Conservation (phyloP, 106 monocot genomes). For the Platanthera guangdongensis region DNA sequence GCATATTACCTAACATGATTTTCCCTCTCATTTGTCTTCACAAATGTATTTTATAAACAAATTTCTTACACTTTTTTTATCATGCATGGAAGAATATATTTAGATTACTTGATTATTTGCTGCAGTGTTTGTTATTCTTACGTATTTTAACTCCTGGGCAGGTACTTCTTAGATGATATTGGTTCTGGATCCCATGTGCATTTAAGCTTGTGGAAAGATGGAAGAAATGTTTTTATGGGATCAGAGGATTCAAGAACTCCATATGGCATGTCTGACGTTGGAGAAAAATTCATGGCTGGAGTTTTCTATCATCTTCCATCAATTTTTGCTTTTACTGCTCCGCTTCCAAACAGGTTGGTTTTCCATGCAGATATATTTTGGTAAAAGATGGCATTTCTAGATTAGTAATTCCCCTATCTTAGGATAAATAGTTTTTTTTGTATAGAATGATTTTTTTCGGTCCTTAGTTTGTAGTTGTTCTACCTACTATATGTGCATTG, state of each 20-base stretch:
- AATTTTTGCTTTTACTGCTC: conserved; percentile 81
- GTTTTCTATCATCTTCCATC: conserved; percentile 90
- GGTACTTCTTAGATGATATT: conserved; percentile 57
- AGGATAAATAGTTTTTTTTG: neutral
- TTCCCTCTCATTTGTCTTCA: neutral
- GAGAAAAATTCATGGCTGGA: conserved; percentile 91
- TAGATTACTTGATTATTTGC: neutral
- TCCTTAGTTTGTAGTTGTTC: neutral
- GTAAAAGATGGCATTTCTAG: neutral
- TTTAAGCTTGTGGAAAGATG: conserved; percentile 83
- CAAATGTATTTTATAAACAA: neutral
- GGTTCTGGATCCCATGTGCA: conserved; percentile 95
- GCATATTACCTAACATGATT: neutral
- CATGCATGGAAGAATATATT: neutral
- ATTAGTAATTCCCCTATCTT: neutral
- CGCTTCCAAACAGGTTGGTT: conserved; percentile 84
- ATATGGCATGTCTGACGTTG: conserved; percentile 85
- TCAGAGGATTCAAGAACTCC: conserved; percentile 42
- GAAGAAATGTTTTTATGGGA: conserved; percentile 80
- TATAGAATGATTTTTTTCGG: neutral
- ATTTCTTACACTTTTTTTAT: neutral
- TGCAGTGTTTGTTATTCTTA: neutral
- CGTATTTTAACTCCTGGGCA: conserved; percentile 9
- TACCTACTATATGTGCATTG: neutral
- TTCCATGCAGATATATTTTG: neutral